phyloP scores from a whole-genome alignment of 208 protist genomes.

The Trichomonas gallinae region DNA sequence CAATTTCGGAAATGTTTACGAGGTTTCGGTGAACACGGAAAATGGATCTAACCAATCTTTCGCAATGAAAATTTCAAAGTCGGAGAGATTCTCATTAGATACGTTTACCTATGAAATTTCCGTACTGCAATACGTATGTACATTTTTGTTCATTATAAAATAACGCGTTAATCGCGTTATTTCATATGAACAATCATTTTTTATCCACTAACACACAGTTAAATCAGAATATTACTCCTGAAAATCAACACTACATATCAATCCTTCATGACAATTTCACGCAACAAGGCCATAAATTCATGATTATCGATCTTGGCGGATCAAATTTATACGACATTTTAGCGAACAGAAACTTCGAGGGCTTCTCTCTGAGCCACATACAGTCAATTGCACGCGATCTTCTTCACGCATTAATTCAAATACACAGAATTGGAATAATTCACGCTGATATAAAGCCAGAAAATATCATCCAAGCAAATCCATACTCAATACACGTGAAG shows the following conservation, averaged over 20 bases:
- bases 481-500: not conserved
- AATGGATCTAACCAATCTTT: not conserved
- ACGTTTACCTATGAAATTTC: not conserved
- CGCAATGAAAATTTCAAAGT: not conserved
- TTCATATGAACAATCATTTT: not conserved
- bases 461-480: not conserved
- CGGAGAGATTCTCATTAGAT: not conserved
- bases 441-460: slow-evolving; percentile 10
- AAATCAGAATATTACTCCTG: not conserved
- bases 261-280: not conserved
- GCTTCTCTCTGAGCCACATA: not conserved
- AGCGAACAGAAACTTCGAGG: not conserved
- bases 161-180: not conserved
- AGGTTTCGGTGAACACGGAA: not conserved
- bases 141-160: not conserved
- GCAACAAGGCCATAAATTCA: not conserved
- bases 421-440: not conserved
- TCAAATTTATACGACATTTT: not conserved
- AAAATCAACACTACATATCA: not conserved
- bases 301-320: not conserved
- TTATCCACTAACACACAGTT: not conserved
- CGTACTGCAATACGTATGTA: not conserved
- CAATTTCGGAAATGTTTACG: not conserved
- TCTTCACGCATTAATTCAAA: not conserved
- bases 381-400: not conserved